Conservation (phyloP, 257 asterid species). For the Plantago elongata region DNA sequence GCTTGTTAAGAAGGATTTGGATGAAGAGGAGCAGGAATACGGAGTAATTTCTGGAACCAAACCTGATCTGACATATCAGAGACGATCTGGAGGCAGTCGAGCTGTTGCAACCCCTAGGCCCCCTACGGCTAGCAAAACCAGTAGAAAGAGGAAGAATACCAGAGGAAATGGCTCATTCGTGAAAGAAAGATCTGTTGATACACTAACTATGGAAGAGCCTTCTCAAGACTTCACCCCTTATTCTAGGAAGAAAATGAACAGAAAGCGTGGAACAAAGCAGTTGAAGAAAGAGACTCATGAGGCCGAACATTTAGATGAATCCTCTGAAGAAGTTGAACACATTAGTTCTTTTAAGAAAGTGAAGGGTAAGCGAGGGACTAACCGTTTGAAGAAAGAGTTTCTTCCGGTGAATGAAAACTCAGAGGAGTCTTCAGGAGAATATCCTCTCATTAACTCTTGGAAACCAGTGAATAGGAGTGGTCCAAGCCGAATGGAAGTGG, state of each 20-base stretch:
- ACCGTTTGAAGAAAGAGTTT: conserved; percentile 31
- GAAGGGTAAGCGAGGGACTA: conserved; percentile 41
- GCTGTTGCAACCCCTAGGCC: conserved; percentile 21
- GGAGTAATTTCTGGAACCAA: conserved; percentile 22
- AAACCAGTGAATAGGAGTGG: conserved; percentile 15
- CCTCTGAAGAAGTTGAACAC: conserved; percentile 45
- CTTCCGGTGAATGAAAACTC: conserved; percentile 22
- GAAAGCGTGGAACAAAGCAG: conserved; percentile 27
- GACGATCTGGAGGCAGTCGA: conserved; percentile 28
- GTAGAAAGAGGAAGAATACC: conserved; percentile 43
- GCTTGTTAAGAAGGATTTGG: conserved; percentile 45
- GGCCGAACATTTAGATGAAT: conserved; percentile 25
- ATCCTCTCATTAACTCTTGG: conserved; percentile 15
- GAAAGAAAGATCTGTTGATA: conserved; percentile 30
- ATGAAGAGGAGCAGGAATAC: conserved; percentile 34
- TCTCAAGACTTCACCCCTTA: conserved; percentile 10
- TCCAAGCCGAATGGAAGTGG: conserved; percentile 28
- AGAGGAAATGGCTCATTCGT: conserved; percentile 30
- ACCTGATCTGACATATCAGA: conserved; percentile 41
- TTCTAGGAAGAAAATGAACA: conserved; percentile 22
- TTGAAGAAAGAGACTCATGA: conserved; percentile 22
- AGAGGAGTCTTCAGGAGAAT: conserved; percentile 18
- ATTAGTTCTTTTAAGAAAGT: conserved; percentile 37
- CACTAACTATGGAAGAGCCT: conserved; percentile 26
- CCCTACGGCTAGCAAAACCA: conserved; percentile 27